These are phyloP conservation scores for Iodosphaeria phyllophila DNA, from an alignment of 2,329 filamentous ascomycete species.

Conservation along the genomic window DNA sequence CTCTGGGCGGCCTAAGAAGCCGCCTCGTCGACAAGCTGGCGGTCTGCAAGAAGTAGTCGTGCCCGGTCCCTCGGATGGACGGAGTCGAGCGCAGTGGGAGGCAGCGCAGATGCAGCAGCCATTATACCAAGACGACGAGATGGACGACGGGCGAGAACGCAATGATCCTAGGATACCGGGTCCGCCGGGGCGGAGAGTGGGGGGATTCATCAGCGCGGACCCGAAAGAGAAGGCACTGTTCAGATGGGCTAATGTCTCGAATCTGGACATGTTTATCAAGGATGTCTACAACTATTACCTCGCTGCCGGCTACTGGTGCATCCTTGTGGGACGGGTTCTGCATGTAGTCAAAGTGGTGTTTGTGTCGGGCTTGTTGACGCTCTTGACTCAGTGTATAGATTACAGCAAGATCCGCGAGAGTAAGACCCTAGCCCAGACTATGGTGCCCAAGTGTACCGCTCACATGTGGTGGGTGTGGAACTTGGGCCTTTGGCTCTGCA, in stretches of 20 bases:
- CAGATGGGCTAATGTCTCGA: constrained; percentile 82
- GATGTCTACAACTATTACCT: constrained; percentile 77
- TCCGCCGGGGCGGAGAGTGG: no score
- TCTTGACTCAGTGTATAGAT: constrained; percentile 72
- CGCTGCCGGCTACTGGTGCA: constrained; percentile 71
- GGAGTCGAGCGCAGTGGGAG: constrained; percentile 34
- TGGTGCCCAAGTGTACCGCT: constrained; percentile 56
- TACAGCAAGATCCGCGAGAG: constrained; percentile 57
- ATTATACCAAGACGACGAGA: constrained; percentile 21
- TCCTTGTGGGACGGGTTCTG: constrained; percentile 51
- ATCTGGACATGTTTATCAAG: constrained; percentile 71
- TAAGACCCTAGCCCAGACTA: constrained; percentile 29
- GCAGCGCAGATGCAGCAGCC: constrained; percentile 30
- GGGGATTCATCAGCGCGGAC: constrained; percentile 10
- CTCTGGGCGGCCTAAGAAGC: no score
- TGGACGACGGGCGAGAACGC: constrained; percentile 4
- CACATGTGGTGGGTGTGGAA: constrained; percentile 62
- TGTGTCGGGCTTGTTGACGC: constrained; percentile 64
- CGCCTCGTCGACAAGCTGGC: constrained; percentile 8
- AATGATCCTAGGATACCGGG: constrained; percentile 7
- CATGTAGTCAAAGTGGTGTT: constrained; percentile 67
- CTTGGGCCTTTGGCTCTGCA: constrained; percentile 64
- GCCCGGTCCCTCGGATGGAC: constrained; percentile 23
- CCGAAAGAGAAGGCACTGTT: constrained; percentile 66
- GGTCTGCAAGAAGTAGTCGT: constrained; percentile 12